Percentiles rank a stretch among this genome's conserved stretches.
Conservation (phyloP, 1,139 yeast species). For the Scheffersomyces insectosa region DNA sequence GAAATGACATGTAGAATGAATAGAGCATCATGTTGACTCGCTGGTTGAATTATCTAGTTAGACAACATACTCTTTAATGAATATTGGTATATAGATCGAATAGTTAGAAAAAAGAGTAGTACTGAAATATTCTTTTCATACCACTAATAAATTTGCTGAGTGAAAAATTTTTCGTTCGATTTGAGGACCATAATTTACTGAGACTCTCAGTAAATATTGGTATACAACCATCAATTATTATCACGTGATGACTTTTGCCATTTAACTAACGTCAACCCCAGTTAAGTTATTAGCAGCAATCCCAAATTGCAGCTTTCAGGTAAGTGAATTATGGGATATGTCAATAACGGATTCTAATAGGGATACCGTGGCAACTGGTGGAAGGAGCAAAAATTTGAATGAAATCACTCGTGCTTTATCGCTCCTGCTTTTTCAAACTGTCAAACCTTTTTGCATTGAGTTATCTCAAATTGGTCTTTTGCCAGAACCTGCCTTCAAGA, state of each 20-base stretch:
- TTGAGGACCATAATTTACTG: too few species aligned
- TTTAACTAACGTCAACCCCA: too few species aligned
- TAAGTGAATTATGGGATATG: too few species aligned
- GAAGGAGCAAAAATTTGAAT: too few species aligned
- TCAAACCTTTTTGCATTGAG: slow-evolving; percentile 38
- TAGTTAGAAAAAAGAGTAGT: neutral
- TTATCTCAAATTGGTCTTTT: slow-evolving; percentile 24
- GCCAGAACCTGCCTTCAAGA: slow-evolving; percentile 14
- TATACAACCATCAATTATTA: too few species aligned
- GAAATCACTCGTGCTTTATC: slow-evolving; percentile 16
- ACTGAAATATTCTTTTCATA: too few species aligned
- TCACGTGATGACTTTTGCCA: too few species aligned
- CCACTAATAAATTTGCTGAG: neutral
- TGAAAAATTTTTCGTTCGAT: neutral
- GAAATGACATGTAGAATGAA: neutral
- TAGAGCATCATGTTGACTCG: slow-evolving; percentile 1
- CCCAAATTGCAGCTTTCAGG: too few species aligned
- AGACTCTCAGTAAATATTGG: too few species aligned
- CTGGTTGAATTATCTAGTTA: neutral
- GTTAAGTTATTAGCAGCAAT: too few species aligned
- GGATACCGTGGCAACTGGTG: too few species aligned
- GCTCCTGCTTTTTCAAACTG: slow-evolving; percentile 26
- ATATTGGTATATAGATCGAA: neutral
- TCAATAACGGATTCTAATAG: too few species aligned
- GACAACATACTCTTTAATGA: neutral